Percentiles rank a stretch among this genome's conserved stretches.
phyloP scores from a whole-genome alignment of 2,329 filamentous ascomycete species.

The Myriosclerotinia curreyana region DNA sequence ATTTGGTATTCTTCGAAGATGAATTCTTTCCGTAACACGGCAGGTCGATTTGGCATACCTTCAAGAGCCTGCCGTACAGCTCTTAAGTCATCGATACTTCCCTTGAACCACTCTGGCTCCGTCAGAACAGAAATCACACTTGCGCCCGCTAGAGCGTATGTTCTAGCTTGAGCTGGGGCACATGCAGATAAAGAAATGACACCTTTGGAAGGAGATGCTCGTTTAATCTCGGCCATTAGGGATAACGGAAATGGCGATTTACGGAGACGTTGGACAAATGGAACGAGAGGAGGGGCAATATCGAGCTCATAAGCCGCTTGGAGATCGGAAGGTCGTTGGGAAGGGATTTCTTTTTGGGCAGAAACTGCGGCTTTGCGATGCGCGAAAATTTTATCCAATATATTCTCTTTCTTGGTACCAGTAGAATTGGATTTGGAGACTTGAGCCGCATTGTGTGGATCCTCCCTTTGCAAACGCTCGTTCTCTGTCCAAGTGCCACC shows the following conservation, averaged over 20 bases:
- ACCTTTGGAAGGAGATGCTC: conserved; percentile 93
- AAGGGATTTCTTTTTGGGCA: conserved; percentile 80
- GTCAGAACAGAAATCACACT: conserved; percentile 98
- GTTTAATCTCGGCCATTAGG: conserved; percentile 95
- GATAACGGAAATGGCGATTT: conserved; percentile 85
- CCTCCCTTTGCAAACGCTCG: conserved; percentile 51
- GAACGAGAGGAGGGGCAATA: conserved; percentile 77
- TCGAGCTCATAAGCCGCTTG: conserved; percentile 84
- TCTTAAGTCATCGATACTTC: conserved; percentile 88
- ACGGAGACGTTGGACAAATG: conserved; percentile 74
- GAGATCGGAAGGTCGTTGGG: conserved; percentile 76
- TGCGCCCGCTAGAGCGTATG: conserved; percentile 89
- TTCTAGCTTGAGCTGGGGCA: conserved; percentile 83
- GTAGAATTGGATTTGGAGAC: conserved; percentile 29
- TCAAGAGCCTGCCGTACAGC: conserved; percentile 85
- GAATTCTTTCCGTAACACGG: conserved; percentile 92
- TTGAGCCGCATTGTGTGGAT: conserved; percentile 35
- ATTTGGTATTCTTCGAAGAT: conserved; percentile 99
- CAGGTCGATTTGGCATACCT: conserved; percentile 87
- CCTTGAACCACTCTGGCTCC: conserved; percentile 99
- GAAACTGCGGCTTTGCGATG: conserved; percentile 73
- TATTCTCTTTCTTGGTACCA: conserved; percentile 68
- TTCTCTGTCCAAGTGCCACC: conserved; percentile 92
- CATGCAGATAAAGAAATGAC: conserved; percentile 85
- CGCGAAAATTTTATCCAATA: conserved; percentile 86